Evolutionary conservation across 139 green algal genomes (phyloP).

Genomic region (Haematococcus sp.): DNA sequence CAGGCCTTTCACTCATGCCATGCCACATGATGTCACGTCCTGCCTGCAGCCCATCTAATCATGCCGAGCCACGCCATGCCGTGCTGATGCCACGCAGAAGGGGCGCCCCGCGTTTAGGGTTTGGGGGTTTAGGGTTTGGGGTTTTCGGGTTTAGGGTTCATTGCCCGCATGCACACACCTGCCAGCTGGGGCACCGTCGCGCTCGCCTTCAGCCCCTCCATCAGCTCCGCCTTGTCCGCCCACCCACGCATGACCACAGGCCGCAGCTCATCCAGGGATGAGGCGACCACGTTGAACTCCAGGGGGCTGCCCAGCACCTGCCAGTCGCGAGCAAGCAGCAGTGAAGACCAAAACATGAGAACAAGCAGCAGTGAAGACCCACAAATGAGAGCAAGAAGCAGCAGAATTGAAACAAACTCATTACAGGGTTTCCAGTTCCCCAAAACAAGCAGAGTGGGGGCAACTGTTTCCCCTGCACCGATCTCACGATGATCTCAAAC

Average conservation of each 20-base stretch:
- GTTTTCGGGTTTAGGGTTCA: background rate
- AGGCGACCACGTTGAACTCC: conserved; percentile 79
- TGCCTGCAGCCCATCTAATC: background rate
- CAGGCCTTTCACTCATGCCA: no score
- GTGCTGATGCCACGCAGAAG: background rate
- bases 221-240: conserved; percentile 59
- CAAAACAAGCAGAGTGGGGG: no score
- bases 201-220: conserved; percentile 68
- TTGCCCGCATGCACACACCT: conserved; percentile 41
- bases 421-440: no score
- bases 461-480: no score
- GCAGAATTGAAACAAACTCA: no score
- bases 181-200: conserved; percentile 77
- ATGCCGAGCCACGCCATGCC: background rate
- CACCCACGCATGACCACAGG: conserved; percentile 69
- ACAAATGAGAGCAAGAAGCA: no score
- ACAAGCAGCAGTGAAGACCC: no score
- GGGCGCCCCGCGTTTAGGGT: no score
- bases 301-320: conserved; percentile 51
- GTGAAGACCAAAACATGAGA: no score
- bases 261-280: conserved; percentile 60
- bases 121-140: no score
- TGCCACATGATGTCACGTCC: no score
- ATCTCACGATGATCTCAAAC: no score
- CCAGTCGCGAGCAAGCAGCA: background rate